Evolutionary conservation across 208 protist species (phyloP).

Genomic region (Strigomonas galati): DNA sequence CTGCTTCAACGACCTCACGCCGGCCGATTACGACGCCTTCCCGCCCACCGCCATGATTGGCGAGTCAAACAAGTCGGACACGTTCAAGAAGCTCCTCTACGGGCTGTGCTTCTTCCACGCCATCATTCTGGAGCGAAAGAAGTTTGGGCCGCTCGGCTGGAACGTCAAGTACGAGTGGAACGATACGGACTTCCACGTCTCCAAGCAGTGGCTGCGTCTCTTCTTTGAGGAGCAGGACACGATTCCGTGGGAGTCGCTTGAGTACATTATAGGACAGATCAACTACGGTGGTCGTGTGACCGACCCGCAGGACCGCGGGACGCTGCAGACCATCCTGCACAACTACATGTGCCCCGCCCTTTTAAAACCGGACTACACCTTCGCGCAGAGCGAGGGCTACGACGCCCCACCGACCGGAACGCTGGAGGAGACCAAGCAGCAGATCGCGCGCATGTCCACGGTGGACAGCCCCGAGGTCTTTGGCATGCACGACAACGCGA

Average conservation of each 20-base stretch:
- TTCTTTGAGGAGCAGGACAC: constrained; percentile 94
- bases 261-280: constrained; percentile 98
- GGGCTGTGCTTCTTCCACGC: constrained; percentile 98
- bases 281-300: constrained; percentile 99
- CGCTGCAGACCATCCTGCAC: constrained; percentile 89
- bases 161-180: constrained; percentile 99
- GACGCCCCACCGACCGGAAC: constrained; percentile 45
- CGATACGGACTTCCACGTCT: constrained; percentile 95
- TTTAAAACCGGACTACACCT: constrained; percentile 83
- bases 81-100: constrained; percentile 96
- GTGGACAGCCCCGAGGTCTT: constrained; percentile 95
- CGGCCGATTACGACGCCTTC: constrained; percentile 77
- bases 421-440: constrained; percentile 66
- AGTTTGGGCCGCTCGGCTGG: constrained; percentile 97
- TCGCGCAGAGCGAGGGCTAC: constrained; percentile 81
- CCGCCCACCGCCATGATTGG: constrained; percentile 39
- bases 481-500: constrained; percentile 97
- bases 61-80: constrained; percentile 54
- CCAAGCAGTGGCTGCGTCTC: constrained; percentile 93
- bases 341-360: constrained; percentile 83
- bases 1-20: constrained; percentile 88
- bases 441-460: constrained; percentile 86
- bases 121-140: constrained; percentile 92
- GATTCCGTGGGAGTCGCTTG: constrained; percentile 97
- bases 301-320: constrained; percentile 95